Evolutionary conservation across 306 rosid species (phyloP).

Genomic region (Mucuna pruriens): DNA sequence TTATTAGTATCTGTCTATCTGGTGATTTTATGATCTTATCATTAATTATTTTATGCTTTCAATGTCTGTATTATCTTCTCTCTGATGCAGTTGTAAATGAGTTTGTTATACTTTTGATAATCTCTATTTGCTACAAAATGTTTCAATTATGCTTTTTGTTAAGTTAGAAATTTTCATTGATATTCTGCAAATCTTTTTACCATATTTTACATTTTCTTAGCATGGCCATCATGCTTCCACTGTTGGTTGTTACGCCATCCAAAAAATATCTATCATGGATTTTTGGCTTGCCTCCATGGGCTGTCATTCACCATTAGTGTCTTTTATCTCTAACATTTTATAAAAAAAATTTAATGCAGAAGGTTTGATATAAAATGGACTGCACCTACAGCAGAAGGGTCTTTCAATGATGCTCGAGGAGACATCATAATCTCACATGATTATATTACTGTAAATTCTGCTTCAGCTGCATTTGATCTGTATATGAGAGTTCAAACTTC

Average conservation of each 20-base stretch:
- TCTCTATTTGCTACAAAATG: background rate
- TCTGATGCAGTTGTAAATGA: background rate
- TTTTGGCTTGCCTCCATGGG: background rate
- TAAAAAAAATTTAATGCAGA: conserved; percentile 46
- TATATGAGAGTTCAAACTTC: conserved; percentile 70
- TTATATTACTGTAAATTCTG: conserved; percentile 64
- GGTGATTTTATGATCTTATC: background rate
- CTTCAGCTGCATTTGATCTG: conserved; percentile 88
- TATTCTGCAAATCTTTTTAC: background rate
- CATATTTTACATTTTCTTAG: background rate
- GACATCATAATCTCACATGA: conserved; percentile 82
- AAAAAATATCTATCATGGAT: background rate
- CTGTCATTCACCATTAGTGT: background rate
- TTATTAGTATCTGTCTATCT: background rate
- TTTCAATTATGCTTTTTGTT: background rate
- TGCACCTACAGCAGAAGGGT: conserved; percentile 89
- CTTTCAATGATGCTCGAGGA: conserved; percentile 86
- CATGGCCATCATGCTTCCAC: background rate
- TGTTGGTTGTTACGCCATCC: background rate
- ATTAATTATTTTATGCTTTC: background rate
- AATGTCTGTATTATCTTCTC: background rate
- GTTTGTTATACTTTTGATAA: background rate
- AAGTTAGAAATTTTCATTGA: background rate
- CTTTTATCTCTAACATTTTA: background rate
- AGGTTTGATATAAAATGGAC: conserved; percentile 87